These are phyloP conservation scores for Russula vinacea DNA, from an alignment of 768 basidiomycete genomes.

Conservation along the genomic window DNA sequence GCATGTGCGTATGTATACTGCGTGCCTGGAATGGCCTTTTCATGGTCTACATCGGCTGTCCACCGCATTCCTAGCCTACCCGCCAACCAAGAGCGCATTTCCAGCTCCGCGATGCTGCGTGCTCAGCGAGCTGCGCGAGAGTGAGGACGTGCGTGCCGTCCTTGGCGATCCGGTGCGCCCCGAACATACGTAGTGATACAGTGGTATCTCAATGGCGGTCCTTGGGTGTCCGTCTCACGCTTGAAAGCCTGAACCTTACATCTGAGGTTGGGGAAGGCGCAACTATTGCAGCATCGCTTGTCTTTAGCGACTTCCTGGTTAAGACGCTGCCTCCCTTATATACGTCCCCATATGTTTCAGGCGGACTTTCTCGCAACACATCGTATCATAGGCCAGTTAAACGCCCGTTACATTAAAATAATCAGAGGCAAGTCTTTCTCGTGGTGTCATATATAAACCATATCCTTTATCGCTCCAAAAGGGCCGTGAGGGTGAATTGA, in stretches of 20 bases:
- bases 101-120: slow-evolving; percentile 70
- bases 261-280: too few species aligned
- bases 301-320: slow-evolving; percentile 43
- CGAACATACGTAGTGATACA: slow-evolving; percentile 57
- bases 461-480: too few species aligned
- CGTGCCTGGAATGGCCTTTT: slow-evolving; percentile 58
- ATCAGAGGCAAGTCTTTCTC: too few species aligned
- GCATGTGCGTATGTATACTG: slow-evolving; percentile 26
- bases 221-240: slow-evolving; percentile 57
- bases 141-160: slow-evolving; percentile 46
- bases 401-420: too few species aligned
- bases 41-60: slow-evolving; percentile 50
- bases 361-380: too few species aligned
- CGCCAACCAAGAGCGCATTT: slow-evolving; percentile 74
- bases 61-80: slow-evolving; percentile 64
- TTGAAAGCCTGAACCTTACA: not conserved
- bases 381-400: too few species aligned
- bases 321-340: slow-evolving; percentile 67
- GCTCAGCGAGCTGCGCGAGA: slow-evolving; percentile 55
- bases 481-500: too few species aligned
- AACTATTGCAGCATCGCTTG: slow-evolving; percentile 11
- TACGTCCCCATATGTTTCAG: too few species aligned
- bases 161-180: slow-evolving; percentile 66
- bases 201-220: slow-evolving; percentile 80
- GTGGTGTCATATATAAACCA: too few species aligned